These are phyloP conservation scores for Lycium ferocissimum DNA, from an alignment of 257 asterid genomes.

Conservation along the genomic window DNA sequence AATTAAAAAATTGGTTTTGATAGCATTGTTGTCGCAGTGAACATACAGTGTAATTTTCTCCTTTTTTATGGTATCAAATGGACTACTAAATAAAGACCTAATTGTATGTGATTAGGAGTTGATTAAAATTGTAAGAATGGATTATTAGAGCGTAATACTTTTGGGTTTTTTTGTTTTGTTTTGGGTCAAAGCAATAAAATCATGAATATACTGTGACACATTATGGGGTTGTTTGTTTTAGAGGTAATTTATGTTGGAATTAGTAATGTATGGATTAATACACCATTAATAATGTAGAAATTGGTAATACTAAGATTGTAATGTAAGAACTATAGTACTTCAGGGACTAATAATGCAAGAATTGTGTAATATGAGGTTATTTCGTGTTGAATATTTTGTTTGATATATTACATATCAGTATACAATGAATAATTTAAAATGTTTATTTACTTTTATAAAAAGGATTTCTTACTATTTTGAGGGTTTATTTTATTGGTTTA, in stretches of 20 bases:
- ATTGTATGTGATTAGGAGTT: conserved; percentile 15
- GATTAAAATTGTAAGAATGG: not conserved
- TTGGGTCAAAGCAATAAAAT: not conserved
- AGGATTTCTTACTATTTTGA: not conserved
- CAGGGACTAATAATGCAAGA: no score
- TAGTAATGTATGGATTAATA: not conserved
- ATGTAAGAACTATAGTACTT: not conserved
- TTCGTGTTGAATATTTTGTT: no score
- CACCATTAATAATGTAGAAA: not conserved
- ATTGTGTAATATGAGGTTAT: no score
- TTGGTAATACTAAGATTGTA: not conserved
- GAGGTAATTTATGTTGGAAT: not conserved
- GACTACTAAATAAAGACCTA: conserved; percentile 1
- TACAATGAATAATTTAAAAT: no score
- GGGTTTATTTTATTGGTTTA: not conserved
- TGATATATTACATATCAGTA: no score
- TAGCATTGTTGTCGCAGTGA: no score
- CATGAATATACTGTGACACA: not conserved
- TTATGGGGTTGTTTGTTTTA: no score
- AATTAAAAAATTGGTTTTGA: no score
- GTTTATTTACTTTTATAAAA: no score
- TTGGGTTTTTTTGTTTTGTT: not conserved
- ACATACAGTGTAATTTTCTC: no score
- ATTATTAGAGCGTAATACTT: not conserved
- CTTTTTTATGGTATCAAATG: conserved; percentile 17